Evolutionary conservation across 1,139 yeast species (phyloP).

Genomic region (Candida anutae): DNA sequence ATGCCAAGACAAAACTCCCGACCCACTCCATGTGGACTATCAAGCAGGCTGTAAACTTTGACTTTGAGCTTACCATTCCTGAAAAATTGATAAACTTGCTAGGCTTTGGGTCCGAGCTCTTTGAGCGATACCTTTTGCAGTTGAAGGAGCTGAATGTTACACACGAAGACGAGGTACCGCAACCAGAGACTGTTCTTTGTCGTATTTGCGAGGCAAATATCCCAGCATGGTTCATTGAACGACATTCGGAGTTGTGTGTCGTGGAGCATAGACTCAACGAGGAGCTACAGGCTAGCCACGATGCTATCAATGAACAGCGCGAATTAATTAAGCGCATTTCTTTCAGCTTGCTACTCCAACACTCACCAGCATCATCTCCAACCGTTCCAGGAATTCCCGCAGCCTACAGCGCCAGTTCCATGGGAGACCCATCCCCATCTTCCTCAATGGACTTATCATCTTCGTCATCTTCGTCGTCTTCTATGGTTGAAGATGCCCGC

Average conservation of each 20-base stretch:
- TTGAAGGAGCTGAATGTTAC: slow-evolving; percentile 55
- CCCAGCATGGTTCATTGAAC: slow-evolving; percentile 97
- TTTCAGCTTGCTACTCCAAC: slow-evolving; percentile 26
- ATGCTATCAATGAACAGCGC: slow-evolving; percentile 65
- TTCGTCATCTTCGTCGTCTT: slow-evolving; percentile 14
- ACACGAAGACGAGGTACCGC: slow-evolving; percentile 60
- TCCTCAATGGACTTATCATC: slow-evolving; percentile 18
- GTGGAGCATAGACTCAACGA: slow-evolving; percentile 81
- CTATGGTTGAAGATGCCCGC: slow-evolving; percentile 8
- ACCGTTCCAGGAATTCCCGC: slow-evolving; percentile 2
- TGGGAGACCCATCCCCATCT: slow-evolving; percentile 2
- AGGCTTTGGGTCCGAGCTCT: slow-evolving; percentile 85
- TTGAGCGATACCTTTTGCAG: slow-evolving; percentile 63
- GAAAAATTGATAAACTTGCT: slow-evolving; percentile 57
- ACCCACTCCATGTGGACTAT: slow-evolving; percentile 92
- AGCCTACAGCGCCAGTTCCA: slow-evolving; percentile 6
- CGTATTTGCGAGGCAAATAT: slow-evolving; percentile 84
- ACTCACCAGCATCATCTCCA: slow-evolving; percentile 4
- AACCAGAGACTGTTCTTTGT: slow-evolving; percentile 75
- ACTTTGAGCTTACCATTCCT: slow-evolving; percentile 61
- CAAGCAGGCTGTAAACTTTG: slow-evolving; percentile 63
- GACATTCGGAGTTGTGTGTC: slow-evolving; percentile 82
- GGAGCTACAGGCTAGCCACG: slow-evolving; percentile 72
- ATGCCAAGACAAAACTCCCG: slow-evolving; percentile 49
- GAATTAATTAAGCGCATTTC: slow-evolving; percentile 40